These are phyloP conservation scores for Mallotus nudiflorus DNA, from an alignment of 345 rosid species.

Conservation along the genomic window DNA sequence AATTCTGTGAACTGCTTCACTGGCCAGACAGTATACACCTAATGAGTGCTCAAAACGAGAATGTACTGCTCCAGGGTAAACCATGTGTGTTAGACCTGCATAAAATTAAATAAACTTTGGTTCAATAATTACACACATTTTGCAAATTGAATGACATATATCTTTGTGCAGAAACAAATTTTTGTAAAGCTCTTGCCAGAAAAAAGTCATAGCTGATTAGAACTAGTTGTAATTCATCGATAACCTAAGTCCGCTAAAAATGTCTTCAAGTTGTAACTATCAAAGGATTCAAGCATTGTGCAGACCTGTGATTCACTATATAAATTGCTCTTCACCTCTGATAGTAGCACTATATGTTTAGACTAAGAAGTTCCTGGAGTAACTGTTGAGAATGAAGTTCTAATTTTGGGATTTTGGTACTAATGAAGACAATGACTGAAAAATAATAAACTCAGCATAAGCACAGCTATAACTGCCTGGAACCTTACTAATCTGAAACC, in stretches of 20 bases:
- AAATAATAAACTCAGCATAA: no score
- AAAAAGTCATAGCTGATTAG: background rate
- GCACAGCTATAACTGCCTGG: no score
- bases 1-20: constrained; percentile 24
- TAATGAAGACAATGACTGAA: no score
- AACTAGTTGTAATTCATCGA: background rate
- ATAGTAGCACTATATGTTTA: no score
- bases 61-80: constrained; percentile 38
- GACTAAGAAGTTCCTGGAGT: no score
- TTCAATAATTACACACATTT: background rate
- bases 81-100: constrained; percentile 35
- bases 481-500: no score
- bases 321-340: background rate
- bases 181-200: background rate
- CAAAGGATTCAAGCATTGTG: no score
- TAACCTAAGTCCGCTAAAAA: background rate
- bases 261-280: background rate
- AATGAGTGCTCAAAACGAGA: constrained; percentile 38
- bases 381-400: no score
- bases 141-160: no score
- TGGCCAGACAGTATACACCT: constrained; percentile 32
- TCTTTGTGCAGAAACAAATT: background rate
- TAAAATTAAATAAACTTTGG: background rate
- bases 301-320: no score
- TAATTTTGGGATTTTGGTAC: no score